Evolutionary conservation across 768 basidiomycete genomes (phyloP).

Genomic region (Auricularia auricula-judae): DNA sequence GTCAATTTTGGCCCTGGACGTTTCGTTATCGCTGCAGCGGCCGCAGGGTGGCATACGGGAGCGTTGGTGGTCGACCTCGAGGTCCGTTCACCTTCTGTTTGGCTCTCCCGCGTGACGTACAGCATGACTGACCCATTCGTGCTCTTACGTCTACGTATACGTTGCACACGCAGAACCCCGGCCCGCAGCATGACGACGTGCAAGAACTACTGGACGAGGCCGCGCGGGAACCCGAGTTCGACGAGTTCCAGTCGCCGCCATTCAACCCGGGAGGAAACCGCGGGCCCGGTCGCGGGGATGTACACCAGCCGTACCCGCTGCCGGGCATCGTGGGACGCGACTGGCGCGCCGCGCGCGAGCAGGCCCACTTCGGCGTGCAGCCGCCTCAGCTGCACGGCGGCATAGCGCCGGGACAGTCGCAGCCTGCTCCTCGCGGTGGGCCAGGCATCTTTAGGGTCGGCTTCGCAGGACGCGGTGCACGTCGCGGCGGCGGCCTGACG

Average conservation of each 20-base stretch:
- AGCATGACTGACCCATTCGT: neutral
- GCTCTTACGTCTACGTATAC: too few species aligned
- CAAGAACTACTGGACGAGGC: neutral
- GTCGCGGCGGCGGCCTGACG: conserved; percentile 2
- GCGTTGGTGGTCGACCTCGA: conserved; percentile 80
- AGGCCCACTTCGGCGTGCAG: too few species aligned
- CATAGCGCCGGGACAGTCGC: conserved; percentile 4
- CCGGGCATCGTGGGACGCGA: too few species aligned
- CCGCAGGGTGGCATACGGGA: conserved; percentile 87
- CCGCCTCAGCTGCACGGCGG: conserved; percentile 4
- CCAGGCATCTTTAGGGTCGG: conserved; percentile 40
- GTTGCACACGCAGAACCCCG: neutral
- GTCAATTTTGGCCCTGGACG: conserved; percentile 61
- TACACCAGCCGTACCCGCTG: too few species aligned
- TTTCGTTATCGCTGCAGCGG: conserved; percentile 74
- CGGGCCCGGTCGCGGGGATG: too few species aligned
- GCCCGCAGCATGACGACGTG: neutral
- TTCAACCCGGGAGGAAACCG: conserved; percentile 4
- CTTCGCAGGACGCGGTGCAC: conserved; percentile 42
- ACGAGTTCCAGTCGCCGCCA: conserved; percentile 11
- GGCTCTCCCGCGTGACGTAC: neutral
- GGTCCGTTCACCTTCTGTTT: conserved; percentile 23
- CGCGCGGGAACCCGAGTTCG: conserved; percentile 28
- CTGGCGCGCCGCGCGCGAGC: too few species aligned
- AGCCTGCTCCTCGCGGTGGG: conserved; percentile 3